Base-by-base conservation (phyloP, 2,329 filamentous ascomycete genomes). In the Colletotrichum aenigma region DNA sequence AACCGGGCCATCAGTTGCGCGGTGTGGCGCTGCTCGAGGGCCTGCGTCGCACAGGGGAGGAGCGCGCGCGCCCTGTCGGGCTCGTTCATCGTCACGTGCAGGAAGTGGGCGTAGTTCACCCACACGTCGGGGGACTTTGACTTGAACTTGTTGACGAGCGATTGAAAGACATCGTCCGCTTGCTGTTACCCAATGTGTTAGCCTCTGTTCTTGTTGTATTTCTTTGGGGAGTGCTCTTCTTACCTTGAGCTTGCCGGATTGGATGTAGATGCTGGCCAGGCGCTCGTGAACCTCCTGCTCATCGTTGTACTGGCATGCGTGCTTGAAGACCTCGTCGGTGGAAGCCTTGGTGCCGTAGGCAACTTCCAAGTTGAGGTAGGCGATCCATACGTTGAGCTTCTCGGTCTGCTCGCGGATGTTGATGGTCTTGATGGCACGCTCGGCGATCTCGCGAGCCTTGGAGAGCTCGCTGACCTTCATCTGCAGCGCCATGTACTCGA, bases 401-500 rank as follows among this genome's bases (percentile, higher is more conserved):
- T 98, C 97, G 4, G 93, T 92, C 83, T 98, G 94, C 83, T 98
- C 96, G 30, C 95, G 92, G 76, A 97, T 95, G 84, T 95, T 94
- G 87, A 99, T 98, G 18, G 94, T 97, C 82, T 94, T 93, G 78
- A 98, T 91, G 21, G 97, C 97, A 76, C 97, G 94, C 85, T 98
- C 94, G 3, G 95, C 96, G 75, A 98, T 94, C 78, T 96, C 94
- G 65, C 96, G 93, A 15, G 97, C 96, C 85, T 96, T 97, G 76
- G 93, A 92, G 24, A 97, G 89, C 85, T 99, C 97, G 82, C 95
- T 95, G 68, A 98, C 91, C 82, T 98, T 94, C 84, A 98, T 93
- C 85, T 98, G 95, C 90, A 98, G 98, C n/a, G 96, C 96, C 95
- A 99, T 98, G 87, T 99, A 99, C 78, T 95, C 92, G 70, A 98